Conservation (phyloP, 495 filamentous ascomycete genomes). For the Aspergillus coremiiformis region DNA sequence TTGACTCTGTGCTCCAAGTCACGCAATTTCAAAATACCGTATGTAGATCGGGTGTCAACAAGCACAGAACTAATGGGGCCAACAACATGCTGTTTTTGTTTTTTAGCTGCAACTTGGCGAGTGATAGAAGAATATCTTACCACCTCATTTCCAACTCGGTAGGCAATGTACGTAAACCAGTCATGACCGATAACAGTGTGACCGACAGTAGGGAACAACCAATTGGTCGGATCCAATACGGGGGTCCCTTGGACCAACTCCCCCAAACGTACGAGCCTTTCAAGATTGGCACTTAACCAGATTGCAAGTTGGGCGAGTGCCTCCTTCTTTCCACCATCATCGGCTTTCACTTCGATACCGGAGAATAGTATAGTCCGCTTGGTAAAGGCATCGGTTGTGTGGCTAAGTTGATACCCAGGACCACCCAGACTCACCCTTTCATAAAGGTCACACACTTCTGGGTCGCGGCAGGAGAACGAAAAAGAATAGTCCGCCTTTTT, state of each 20-base stretch:
- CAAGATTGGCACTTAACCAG: background rate
- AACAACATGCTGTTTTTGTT: background rate
- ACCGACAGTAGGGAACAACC: background rate
- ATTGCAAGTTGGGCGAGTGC: background rate
- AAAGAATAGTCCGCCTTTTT: conserved; percentile 2
- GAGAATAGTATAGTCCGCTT: conserved; percentile 3
- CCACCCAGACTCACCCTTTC: background rate
- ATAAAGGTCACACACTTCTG: background rate
- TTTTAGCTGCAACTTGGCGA: background rate
- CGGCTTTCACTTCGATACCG: conserved; percentile 1
- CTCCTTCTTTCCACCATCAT: background rate
- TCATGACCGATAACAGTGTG: conserved; percentile 3
- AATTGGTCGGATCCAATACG: background rate
- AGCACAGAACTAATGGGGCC: background rate
- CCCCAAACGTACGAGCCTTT: background rate
- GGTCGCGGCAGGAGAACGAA: background rate
- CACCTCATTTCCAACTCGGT: conserved; percentile 3
- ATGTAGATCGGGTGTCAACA: background rate
- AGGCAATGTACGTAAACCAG: conserved; percentile 2
- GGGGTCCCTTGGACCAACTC: background rate
- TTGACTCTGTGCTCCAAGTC: background rate
- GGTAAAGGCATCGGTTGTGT: conserved; percentile 2
- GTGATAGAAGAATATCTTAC: background rate
- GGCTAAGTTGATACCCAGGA: background rate
- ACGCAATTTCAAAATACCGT: background rate